Conservation (phyloP, 2,329 filamentous ascomycete genomes). For the Venturiaceae sp. region DNA sequence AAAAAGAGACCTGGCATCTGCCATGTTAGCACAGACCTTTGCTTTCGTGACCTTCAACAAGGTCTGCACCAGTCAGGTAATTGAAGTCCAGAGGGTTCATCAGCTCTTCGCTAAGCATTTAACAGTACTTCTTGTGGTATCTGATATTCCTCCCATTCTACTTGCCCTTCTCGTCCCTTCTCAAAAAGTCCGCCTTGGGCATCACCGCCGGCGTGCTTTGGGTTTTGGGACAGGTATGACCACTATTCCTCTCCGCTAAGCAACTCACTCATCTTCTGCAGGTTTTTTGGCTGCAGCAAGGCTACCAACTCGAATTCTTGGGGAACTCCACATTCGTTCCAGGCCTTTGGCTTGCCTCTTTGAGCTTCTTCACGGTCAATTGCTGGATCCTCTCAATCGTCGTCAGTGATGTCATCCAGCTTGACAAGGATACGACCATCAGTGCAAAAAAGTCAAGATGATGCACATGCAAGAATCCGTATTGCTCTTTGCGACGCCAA, state of each 20-base stretch:
- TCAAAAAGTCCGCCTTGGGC: conserved; percentile 52
- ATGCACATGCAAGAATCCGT: neutral
- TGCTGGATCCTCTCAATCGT: conserved; percentile 79
- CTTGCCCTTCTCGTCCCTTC: conserved; percentile 67
- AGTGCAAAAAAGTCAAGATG: neutral
- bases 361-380: conserved; percentile 78
- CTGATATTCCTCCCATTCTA: conserved; percentile 88
- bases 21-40: conserved; percentile 92
- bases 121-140: conserved; percentile 96
- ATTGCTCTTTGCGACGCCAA: neutral
- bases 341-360: conserved; percentile 65
- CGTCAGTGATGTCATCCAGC: conserved; percentile 49
- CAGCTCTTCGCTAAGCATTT: conserved; percentile 3
- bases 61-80: conserved; percentile 93
- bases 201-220: conserved; percentile 58
- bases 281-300: conserved; percentile 40
- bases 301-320: conserved; percentile 44
- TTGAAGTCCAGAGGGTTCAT: conserved; percentile 16
- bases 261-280: conserved; percentile 7
- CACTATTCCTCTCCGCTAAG: neutral
- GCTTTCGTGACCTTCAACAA: conserved; percentile 98
- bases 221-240: conserved; percentile 57
- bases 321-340: conserved; percentile 78
- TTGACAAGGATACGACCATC: neutral
- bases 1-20: conserved; percentile 69